Base-by-base conservation (phyloP, 495 filamentous ascomycete genomes). In the Pyrenopolyporus hunteri region DNA sequence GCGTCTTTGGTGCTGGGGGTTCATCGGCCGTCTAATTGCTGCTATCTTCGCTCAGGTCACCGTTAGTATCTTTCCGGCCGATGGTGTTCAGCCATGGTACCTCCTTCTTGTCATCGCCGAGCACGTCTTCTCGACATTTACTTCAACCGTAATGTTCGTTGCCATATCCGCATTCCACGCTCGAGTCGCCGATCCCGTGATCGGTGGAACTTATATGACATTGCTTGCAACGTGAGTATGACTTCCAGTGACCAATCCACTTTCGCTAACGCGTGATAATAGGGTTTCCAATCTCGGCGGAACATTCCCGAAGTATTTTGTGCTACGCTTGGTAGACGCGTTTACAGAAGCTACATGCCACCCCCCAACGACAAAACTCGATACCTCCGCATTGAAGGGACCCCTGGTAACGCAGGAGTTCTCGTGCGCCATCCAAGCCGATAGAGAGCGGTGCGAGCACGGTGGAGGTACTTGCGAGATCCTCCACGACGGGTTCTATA, bases 131-230 rank as follows among this genome's bases (percentile, higher is more conserved):
- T 94, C 89, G 26, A 98, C 95, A 0, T 98, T 97, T 66, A 97
- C 92, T 69, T 94, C 87, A 74, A 98, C 94, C 0, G 83, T 98
- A 75, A 97, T 98, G 94, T 98, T 98, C 67, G 94, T 98, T 22
- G 89, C 95, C 14, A 85, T 97, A 32, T 89, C 88, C 19, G 95
- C 94, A 7, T 98, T 98, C 81, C 94, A 98, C 70, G 95, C 94
- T 5, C 87, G 89, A 55, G 93, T 98, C 62, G 87, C 94, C 13
- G 94, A 98, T 74, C 94, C 94, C 0, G 87, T 86, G 33, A 98
- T 98, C 73, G 94, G 94, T 28, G 94, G 94, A 13, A 98, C 94
- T 39, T 98, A 98, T 72, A 98, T 98, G 94, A 98, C 94, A 6
- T 79, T 98, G 26, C 87, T 98, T 4, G 94, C 94, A 64, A 98